Conservation (phyloP, 345 rosid genomes). For the Mallotus nudiflorus region DNA sequence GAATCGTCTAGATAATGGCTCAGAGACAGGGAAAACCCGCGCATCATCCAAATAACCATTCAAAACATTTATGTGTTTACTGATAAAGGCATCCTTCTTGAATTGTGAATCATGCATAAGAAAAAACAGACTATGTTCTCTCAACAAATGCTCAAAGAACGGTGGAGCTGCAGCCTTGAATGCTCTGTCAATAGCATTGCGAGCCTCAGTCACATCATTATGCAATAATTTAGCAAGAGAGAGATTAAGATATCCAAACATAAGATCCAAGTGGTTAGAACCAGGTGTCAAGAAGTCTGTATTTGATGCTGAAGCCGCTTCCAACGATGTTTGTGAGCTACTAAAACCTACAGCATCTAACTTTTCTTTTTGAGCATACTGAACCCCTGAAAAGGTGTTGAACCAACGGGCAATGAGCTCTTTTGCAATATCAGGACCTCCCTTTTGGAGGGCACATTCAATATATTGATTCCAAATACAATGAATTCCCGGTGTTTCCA, state of each 20-base stretch:
- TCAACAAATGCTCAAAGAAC: constrained; percentile 56
- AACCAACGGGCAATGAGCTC: constrained; percentile 70
- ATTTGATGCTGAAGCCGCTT: constrained; percentile 36
- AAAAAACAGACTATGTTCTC: constrained; percentile 67
- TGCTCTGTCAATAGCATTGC: constrained; percentile 55
- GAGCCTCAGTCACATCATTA: constrained; percentile 49
- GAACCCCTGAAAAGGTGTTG: constrained; percentile 46
- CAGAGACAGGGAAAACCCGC: constrained; percentile 37
- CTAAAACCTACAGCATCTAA: constrained; percentile 23
- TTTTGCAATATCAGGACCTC: constrained; percentile 49
- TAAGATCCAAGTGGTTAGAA: constrained; percentile 43
- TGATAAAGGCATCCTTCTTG: constrained; percentile 37
- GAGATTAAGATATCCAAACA: constrained; percentile 82
- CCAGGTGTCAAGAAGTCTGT: constrained; percentile 19
- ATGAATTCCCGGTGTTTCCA: constrained; percentile 61
- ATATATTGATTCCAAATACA: constrained; percentile 94
- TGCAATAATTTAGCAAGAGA: constrained; percentile 61
- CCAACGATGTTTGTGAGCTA: constrained; percentile 22
- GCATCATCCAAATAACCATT: constrained; percentile 54
- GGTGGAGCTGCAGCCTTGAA: constrained; percentile 47
- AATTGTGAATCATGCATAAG: constrained; percentile 33
- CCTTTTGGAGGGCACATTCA: constrained; percentile 59
- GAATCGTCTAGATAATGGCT: constrained; percentile 69
- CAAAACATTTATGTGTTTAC: constrained; percentile 50
- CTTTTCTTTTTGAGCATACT: constrained; percentile 24